Conservation (phyloP, 1,284 basidiomycete species). For the Ceratobasidium theobromae region DNA sequence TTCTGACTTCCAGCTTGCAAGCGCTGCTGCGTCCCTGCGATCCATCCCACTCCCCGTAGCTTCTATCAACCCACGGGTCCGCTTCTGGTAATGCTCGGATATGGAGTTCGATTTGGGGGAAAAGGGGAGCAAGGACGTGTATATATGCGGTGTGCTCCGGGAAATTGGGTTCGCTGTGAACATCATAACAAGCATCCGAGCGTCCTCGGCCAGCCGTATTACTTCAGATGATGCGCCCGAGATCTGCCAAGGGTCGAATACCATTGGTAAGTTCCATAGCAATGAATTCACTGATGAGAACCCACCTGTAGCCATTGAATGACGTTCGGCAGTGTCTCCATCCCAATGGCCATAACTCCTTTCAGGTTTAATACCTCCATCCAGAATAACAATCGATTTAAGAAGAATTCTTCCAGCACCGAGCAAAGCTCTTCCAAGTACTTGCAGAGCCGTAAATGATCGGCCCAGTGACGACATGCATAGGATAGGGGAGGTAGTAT, state of each 20-base stretch:
- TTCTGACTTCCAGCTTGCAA: background rate
- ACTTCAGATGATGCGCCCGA: background rate
- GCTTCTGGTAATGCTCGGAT: background rate
- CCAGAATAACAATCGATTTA: background rate
- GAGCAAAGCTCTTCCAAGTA: background rate
- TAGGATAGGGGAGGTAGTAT: background rate
- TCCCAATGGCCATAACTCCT: background rate
- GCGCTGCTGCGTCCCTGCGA: background rate
- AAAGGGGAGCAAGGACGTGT: background rate
- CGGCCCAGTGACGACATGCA: background rate
- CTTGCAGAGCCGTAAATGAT: background rate
- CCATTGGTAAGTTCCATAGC: too few relatives aligned
- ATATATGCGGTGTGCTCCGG: background rate
- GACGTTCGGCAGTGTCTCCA: background rate
- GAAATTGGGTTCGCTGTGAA: background rate
- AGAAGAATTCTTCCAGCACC: background rate
- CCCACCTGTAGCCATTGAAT: background rate
- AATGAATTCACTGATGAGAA: too few relatives aligned
- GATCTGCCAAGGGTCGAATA: background rate
- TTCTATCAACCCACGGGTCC: background rate
- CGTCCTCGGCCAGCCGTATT: background rate
- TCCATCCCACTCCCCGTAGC: background rate
- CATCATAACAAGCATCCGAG: background rate
- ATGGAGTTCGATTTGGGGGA: background rate
- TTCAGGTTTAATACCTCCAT: conserved; percentile 9